Base-by-base conservation (phyloP, 2,329 filamentous ascomycete genomes). In the Gaeumannomyces sp. region DNA sequence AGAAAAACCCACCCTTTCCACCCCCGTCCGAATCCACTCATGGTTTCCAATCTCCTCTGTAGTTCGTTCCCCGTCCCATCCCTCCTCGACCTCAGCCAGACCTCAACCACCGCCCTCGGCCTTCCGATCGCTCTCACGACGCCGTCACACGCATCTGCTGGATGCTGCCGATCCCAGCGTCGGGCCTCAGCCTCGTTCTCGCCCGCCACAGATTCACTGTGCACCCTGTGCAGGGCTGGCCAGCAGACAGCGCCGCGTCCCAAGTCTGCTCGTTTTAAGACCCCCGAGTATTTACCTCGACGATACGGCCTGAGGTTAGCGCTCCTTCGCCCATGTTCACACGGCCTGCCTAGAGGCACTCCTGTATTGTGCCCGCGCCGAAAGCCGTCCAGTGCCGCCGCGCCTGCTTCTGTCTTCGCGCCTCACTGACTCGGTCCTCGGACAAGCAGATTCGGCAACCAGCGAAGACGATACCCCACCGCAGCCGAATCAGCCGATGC, bases 1-100 rank as follows among this genome's bases (percentile, higher is more conserved):
- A 53, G 45, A 10, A 53, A n/a, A 53, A 53, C 45, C 45, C 45
- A 53, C 45, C 7, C 45, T 53, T 7, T 53, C 45, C 45, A n/a
- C 45, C 45, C 45, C 45, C 45, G 45, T 53, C 45, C 45, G n/a
- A 25, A 53, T 53, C 45, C 45, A 53, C 45, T 53, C 45, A 10
- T 53, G 45, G 45, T 53, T 53, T 53, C 45, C 45, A 53, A 53
- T 53, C 45, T 53, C 45, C 45, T 53, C 45, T 22, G 45, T 53
- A 53, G 45, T 62, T 45, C 31, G 61, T 62, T 62, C 61, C 56
- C 38, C 61, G 56, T 56, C 56, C 61, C 61, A 57, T 62, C 38
- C n/a, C 25, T 31, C 22, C 31, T 29, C 22, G 57, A 16, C 57
- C 57, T 25, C 28, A 25, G 57, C 57, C 13, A 59, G 28, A 31